Base-by-base conservation (phyloP, 495 filamentous ascomycete species). In the Lasiosphaeria ovina region DNA sequence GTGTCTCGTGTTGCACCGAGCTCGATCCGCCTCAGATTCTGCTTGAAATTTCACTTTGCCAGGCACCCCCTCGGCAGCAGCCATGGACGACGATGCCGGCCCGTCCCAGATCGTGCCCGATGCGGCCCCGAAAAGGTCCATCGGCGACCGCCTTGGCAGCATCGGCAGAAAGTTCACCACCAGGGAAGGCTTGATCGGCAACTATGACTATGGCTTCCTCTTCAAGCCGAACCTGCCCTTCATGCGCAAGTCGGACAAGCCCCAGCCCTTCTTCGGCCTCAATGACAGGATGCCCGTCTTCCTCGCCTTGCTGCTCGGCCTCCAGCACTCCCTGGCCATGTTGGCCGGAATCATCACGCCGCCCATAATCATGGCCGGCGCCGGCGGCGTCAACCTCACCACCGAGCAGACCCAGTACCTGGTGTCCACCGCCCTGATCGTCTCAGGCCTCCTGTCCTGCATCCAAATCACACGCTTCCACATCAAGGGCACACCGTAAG, bases 391-490 rank as follows among this genome's bases (percentile, higher is more conserved):
- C 61, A 89, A 91, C 65, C 78, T 95, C 16, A 71, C 68, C 6
- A 59, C 76, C 3, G 82, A 79, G 0, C 67, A 83, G 10, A 83
- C 85, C 35, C 87, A 91, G 71, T 93, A 97, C 70, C 82, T 97
- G 8, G 92, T 97, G 8, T 96, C 92, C 2, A 93, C 92, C 4
- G 90, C 92, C 0, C 75, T 96, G 66, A 94, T 97, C 59, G 89
- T 93, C 33, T 91, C 86, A 32, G 93, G 93, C 16, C 76, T 93
- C 32, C 78, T 96, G 33, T 92, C 89, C 8, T 79, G 83, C 14
- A 78, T 96, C 31, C 92, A 96, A 68, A 94, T 96, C 74, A 89
- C 87, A 3, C 77, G 93, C n/a, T 88, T 96, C 65, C 89, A 90
- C 67, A 85, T 96, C 57, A 83, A 79, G 50, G 84, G 82, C 57